Percentiles rank a stretch among this genome's conserved stretches.
These are phyloP conservation scores for Ilyonectria destructans DNA, from an alignment of 2,329 filamentous ascomycete species.

Conservation along the genomic window DNA sequence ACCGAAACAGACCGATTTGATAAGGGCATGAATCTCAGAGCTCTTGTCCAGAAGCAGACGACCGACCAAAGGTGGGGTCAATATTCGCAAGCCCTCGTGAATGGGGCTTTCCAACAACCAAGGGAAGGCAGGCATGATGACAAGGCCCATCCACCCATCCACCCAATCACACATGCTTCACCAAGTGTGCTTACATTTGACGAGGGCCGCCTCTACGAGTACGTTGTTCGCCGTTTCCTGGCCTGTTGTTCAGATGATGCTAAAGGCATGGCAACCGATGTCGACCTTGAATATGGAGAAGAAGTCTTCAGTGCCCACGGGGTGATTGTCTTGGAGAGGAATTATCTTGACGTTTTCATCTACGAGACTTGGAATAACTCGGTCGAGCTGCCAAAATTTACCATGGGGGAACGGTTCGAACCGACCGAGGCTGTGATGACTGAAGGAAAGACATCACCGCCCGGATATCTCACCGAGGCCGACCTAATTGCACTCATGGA, in stretches of 20 bases:
- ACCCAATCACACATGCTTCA: slow-evolving; percentile 89
- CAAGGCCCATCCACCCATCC: slow-evolving; percentile 97
- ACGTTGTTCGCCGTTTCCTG: slow-evolving; percentile 91
- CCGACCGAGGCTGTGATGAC: slow-evolving; percentile 91
- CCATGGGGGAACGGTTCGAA: slow-evolving; percentile 85
- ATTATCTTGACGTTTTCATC: slow-evolving; percentile 95
- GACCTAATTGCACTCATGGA: slow-evolving; percentile 98
- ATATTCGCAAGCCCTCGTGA: slow-evolving; percentile 83
- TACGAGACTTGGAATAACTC: slow-evolving; percentile 98
- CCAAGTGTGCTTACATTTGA: slow-evolving; percentile 75
- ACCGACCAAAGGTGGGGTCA: slow-evolving; percentile 83
- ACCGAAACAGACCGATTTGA: slow-evolving; percentile 98
- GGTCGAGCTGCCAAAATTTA: slow-evolving; percentile 85
- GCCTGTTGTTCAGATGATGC: slow-evolving; percentile 98
- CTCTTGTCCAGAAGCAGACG: slow-evolving; percentile 87
- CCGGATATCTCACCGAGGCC: slow-evolving; percentile 92
- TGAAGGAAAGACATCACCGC: slow-evolving; percentile 91
- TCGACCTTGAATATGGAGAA: slow-evolving; percentile 87
- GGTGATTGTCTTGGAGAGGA: slow-evolving; percentile 87
- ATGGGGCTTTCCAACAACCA: slow-evolving; percentile 86
- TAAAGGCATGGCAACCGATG: slow-evolving; percentile 86
- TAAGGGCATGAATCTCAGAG: slow-evolving; percentile 86
- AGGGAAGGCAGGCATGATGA: slow-evolving; percentile 91
- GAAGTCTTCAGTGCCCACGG: slow-evolving; percentile 89
- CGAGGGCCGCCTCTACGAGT: slow-evolving; percentile 90